Conservation (phyloP, 371 early-diverging fungal species). For the Mortierella sp. region DNA sequence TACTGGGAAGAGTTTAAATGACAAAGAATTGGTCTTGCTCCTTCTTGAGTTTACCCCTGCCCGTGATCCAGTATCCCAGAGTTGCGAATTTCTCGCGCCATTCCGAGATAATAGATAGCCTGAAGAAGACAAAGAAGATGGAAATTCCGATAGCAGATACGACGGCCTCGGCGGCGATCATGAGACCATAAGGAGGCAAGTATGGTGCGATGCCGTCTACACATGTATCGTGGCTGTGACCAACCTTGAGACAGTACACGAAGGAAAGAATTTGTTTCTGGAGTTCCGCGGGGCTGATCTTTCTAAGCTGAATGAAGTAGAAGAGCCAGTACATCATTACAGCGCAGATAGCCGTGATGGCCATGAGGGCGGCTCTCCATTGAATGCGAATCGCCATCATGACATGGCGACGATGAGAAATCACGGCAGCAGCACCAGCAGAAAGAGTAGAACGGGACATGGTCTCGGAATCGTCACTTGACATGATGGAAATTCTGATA, state of each 20-base stretch:
- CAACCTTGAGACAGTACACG: conserved; percentile 62
- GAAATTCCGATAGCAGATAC: conserved; percentile 69
- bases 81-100: conserved; percentile 64
- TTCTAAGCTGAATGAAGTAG: conserved; percentile 68
- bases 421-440: conserved; percentile 58
- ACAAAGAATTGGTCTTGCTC: conserved; percentile 71
- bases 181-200: conserved; percentile 67
- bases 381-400: conserved; percentile 73
- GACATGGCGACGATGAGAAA: conserved; percentile 68
- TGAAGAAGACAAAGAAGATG: conserved; percentile 73
- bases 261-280: conserved; percentile 56
- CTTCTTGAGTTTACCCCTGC: conserved; percentile 58
- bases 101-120: conserved; percentile 65
- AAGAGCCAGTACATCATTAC: conserved; percentile 71
- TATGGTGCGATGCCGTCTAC: conserved; percentile 34
- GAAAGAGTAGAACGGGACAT: conserved; percentile 62
- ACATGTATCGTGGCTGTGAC: conserved; percentile 57
- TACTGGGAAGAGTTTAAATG: conserved; percentile 31
- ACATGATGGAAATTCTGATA: conserved; percentile 63
- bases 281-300: conserved; percentile 46
- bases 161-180: conserved; percentile 70
- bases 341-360: conserved; percentile 62
- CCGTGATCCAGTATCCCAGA: conserved; percentile 57
- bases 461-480: conserved; percentile 64
- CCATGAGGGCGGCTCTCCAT: conserved; percentile 76